Percentiles rank a stretch among this genome's conserved stretches.
These are phyloP conservation scores for Polychaeton citri DNA, from an alignment of 2,329 filamentous ascomycete genomes.

Conservation along the genomic window DNA sequence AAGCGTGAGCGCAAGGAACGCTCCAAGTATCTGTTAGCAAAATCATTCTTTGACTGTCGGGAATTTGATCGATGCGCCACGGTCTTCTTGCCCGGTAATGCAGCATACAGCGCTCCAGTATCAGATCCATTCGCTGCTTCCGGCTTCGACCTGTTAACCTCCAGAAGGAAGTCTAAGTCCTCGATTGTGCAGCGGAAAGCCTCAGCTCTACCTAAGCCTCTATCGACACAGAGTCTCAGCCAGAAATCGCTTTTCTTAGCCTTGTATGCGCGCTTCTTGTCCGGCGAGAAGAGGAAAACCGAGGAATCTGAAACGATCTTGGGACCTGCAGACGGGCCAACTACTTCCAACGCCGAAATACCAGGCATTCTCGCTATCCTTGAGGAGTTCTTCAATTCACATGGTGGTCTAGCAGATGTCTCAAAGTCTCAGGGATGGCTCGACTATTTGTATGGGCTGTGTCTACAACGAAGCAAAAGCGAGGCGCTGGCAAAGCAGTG, in stretches of 20 bases:
- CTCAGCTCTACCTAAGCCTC: neutral
- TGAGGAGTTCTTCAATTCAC: constrained; percentile 65
- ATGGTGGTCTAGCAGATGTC: constrained; percentile 24
- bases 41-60: constrained; percentile 87
- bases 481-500: constrained; percentile 73
- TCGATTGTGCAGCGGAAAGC: neutral
- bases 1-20: constrained; percentile 65
- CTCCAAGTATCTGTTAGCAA: constrained; percentile 76
- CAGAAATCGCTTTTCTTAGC: constrained; percentile 88
- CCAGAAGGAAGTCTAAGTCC: constrained; percentile 16
- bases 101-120: constrained; percentile 33
- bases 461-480: constrained; percentile 82
- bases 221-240: constrained; percentile 41
- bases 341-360: constrained; percentile 74
- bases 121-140: constrained; percentile 15
- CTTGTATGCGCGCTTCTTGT: constrained; percentile 82
- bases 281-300: constrained; percentile 89
- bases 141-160: constrained; percentile 29
- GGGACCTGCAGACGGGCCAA: constrained; percentile 78
- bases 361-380: constrained; percentile 61
- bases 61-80: constrained; percentile 90
- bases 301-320: constrained; percentile 97
- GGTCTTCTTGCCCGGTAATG: constrained; percentile 57
- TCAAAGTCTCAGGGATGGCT: constrained; percentile 65
- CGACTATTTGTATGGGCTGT: constrained; percentile 83